These are phyloP conservation scores for Skeletonema tropicum DNA, from an alignment of 108 stramenopile genomes.

Conservation along the genomic window DNA sequence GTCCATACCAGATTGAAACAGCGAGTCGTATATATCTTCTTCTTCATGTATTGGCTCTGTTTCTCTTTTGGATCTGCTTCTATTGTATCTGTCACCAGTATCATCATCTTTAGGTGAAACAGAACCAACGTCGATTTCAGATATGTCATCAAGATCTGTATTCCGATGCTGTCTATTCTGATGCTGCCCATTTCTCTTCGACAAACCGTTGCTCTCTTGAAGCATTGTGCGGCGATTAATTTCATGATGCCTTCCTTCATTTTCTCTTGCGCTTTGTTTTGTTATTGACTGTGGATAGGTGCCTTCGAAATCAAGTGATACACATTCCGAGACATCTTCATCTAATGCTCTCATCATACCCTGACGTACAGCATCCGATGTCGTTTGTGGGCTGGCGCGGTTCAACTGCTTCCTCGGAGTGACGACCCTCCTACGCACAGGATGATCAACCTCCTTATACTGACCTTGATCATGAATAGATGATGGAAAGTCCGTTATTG, in stretches of 20 bases:
- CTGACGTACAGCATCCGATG: not conserved
- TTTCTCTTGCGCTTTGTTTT: not conserved
- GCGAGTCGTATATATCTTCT: conserved; percentile 1
- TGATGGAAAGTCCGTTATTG: not conserved
- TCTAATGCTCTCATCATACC: conserved; percentile 7
- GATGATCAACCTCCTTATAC: not conserved
- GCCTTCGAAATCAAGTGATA: not conserved
- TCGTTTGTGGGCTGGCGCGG: not conserved
- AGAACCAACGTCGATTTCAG: not conserved
- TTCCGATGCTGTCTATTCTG: not conserved
- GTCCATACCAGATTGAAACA: conserved; percentile 1
- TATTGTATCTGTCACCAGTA: not conserved
- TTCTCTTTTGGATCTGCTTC: not conserved
- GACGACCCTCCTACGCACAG: not conserved
- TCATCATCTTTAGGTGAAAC: not conserved
- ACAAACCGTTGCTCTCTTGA: not conserved
- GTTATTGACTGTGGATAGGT: not conserved
- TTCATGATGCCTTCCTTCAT: not conserved
- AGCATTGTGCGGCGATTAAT: not conserved
- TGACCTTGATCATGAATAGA: not conserved
- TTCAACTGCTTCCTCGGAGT: not conserved
- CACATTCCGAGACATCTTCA: conserved; percentile 1
- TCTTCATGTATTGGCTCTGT: not conserved
- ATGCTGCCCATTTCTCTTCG: not conserved
- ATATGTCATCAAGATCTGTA: not conserved